A percentile compares a stretch with the other conserved stretches of the same genome.
These are phyloP conservation scores for Ophiocordyceps camponoti-leonardi DNA, from an alignment of 2,329 filamentous ascomycete genomes.

Conservation along the genomic window DNA sequence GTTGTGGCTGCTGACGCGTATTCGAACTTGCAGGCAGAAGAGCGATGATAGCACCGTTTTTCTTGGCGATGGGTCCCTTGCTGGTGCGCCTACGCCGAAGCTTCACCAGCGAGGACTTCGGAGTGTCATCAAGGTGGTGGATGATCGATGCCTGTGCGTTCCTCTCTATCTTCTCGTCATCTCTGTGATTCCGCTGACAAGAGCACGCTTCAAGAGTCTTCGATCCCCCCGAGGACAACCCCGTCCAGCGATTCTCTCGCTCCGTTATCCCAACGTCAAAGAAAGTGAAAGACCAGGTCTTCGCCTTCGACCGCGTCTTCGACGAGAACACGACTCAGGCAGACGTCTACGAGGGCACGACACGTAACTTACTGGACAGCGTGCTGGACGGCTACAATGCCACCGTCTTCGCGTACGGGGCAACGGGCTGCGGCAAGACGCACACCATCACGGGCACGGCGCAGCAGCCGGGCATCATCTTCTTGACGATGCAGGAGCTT, in stretches of 20 bases:
- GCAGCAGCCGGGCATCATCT: conserved; percentile 92
- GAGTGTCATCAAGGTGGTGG: conserved; percentile 87
- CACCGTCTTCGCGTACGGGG: conserved; percentile 95
- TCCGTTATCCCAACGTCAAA: conserved; percentile 72
- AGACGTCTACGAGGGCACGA: conserved; percentile 91
- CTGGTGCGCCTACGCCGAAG: conserved; percentile 70
- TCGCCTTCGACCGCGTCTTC: conserved; percentile 91
- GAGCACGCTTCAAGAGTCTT: conserved; percentile 52
- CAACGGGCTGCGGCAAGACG: conserved; percentile 95
- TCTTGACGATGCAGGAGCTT: conserved; percentile 95
- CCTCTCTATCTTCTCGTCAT: not conserved
- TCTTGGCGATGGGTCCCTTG: conserved; percentile 89
- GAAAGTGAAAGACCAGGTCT: conserved; percentile 92
- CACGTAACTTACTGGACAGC: conserved; percentile 75
- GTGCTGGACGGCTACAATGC: conserved; percentile 97
- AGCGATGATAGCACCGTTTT: conserved; percentile 78
- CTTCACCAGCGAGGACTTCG: conserved; percentile 73
- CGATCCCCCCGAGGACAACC: conserved; percentile 89
- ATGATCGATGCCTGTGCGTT: conserved; percentile 85
- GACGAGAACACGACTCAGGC: conserved; percentile 86
- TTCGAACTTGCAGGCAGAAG: conserved; percentile 27
- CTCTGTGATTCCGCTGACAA: conserved; percentile 3
- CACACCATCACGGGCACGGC: conserved; percentile 91
- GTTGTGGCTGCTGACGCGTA: conserved; percentile 1
- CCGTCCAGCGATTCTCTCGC: conserved; percentile 72